These are phyloP conservation scores for Sinapis alba DNA, from an alignment of 441 rosid species.

Conservation along the genomic window DNA sequence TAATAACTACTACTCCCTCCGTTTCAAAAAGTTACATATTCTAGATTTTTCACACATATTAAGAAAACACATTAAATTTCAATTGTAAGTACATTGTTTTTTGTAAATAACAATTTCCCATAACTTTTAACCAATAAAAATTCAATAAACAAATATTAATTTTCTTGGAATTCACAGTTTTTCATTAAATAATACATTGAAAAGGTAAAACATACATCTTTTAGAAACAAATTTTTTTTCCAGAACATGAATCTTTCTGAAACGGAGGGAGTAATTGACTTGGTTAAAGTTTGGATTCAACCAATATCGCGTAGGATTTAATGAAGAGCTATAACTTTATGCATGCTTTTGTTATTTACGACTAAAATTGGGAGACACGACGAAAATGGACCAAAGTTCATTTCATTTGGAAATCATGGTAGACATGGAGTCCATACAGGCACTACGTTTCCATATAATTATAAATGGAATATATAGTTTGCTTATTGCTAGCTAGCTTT, in stretches of 20 bases:
- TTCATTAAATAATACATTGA: too few relatives aligned
- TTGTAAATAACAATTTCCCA: too few relatives aligned
- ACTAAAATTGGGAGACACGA: slow-evolving; percentile 32
- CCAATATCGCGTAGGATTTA: not conserved
- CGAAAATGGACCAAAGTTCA: slow-evolving; percentile 5
- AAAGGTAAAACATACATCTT: too few relatives aligned
- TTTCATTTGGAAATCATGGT: slow-evolving; percentile 6
- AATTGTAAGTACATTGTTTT: too few relatives aligned
- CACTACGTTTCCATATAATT: slow-evolving; percentile 4
- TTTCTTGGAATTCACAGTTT: too few relatives aligned
- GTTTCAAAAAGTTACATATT: too few relatives aligned
- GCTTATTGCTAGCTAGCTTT: not conserved
- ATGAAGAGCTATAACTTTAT: not conserved
- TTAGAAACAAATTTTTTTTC: too few relatives aligned
- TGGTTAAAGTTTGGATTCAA: not conserved
- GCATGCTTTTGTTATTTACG: not conserved
- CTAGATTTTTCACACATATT: too few relatives aligned
- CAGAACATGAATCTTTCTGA: too few relatives aligned
- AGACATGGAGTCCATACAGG: slow-evolving; percentile 34
- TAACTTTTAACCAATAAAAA: too few relatives aligned
- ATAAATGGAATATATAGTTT: not conserved
- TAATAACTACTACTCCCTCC: not conserved
- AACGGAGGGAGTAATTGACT: not conserved
- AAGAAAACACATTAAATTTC: too few relatives aligned
- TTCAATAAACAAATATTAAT: too few relatives aligned